Base-by-base conservation (phyloP, 169 alveolate species). In the Cardiosporidium cionae region DNA sequence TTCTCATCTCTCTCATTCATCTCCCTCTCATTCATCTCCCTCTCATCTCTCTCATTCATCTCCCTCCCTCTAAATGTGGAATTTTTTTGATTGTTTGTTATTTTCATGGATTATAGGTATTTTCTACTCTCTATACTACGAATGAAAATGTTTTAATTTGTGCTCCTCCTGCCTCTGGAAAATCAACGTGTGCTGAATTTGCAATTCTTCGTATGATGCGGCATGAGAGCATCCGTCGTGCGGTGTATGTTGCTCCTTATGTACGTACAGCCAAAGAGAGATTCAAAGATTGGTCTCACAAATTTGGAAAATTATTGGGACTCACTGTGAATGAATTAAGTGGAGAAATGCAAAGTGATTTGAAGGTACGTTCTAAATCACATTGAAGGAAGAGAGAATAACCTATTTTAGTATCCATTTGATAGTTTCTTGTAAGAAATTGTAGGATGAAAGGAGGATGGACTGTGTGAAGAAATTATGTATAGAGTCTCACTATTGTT, bases 111-210 rank as follows among this genome's bases (percentile, higher is more conserved):
- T 0, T 37, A 9, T 65, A 75, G 82, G 68, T 71, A 44, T 79
- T 83, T 76, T 37, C 88, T 72, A 68, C 74, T 78, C 77, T 80
- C 84, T 86, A 78, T 83, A 25, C 87, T 67, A 84, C 90, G 33
- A 90, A 90, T 80, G 97, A 92, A 82, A 92, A 92, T 77, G 82
- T 90, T 9, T 86, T 96, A 67, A 76, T 93, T 22, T 96, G 98
- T 31, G 95, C 97, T 32, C 97, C 99, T 0, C 90, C 96, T 29
- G 92, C 95, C 65, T 76, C 93, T 22, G 95, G 97, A 16, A 91
- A 88, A 65, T 83, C 88, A 33, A 83, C 85, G 22, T 84, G 89
- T 74, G 94, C 95, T 7, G 94, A 90, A 83, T 86, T 95, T 32
- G 96, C 98, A 2, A 89, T 93, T 9, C 81, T 95, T 29, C 74